Evolutionary conservation across 441 rosid species (phyloP).

Genomic region (Gossypium davidsonii): DNA sequence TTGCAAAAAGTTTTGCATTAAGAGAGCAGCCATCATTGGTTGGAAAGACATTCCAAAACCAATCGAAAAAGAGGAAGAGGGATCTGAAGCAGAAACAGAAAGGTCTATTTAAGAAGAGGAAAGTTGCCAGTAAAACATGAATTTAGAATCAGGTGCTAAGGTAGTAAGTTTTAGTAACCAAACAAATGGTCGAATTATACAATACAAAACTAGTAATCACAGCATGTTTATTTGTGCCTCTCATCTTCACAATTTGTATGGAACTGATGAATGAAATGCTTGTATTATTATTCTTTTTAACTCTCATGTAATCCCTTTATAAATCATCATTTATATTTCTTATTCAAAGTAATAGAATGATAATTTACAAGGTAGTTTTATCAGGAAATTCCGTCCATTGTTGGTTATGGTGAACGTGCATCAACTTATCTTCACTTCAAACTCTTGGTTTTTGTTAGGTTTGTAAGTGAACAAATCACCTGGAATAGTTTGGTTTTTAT

Average conservation of each 20-base stretch:
- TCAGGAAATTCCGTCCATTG: neutral
- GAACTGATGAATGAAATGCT: neutral
- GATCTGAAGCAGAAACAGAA: slow-evolving; percentile 52
- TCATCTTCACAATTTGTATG: neutral
- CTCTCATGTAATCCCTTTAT: neutral
- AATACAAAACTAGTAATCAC: neutral
- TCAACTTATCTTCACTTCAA: neutral
- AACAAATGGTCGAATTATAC: neutral
- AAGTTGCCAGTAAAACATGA: slow-evolving; percentile 33
- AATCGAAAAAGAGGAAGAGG: slow-evolving; percentile 72
- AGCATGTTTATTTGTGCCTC: neutral
- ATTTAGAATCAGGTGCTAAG: neutral
- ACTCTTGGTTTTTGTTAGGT: neutral
- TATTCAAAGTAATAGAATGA: neutral
- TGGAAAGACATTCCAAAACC: slow-evolving; percentile 55
- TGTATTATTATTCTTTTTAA: neutral
- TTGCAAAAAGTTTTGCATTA: slow-evolving; percentile 87
- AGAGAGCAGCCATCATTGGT: slow-evolving; percentile 86
- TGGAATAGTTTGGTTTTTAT: neutral
- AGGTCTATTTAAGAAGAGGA: slow-evolving; percentile 42
- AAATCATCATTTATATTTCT: neutral
- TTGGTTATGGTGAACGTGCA: neutral
- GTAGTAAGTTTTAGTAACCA: neutral
- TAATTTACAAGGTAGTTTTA: neutral
- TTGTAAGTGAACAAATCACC: no score